Conservation (phyloP, 2,329 filamentous ascomycete genomes). For the Hypoxylon sp. region DNA sequence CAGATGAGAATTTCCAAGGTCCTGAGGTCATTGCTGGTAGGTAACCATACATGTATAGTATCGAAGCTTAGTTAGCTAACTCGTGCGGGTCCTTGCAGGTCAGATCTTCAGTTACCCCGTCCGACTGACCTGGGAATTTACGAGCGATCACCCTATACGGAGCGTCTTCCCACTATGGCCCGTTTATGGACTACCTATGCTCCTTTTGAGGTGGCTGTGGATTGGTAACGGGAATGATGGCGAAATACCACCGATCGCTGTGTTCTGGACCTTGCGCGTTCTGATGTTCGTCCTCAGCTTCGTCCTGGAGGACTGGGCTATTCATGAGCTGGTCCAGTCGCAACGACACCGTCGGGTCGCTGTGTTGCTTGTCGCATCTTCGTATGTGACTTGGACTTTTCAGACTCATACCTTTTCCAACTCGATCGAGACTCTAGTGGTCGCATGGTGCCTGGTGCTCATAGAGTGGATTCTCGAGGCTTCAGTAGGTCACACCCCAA, state of each 20-base stretch:
- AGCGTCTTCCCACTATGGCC: constrained; percentile 98
- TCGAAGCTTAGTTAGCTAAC: constrained; percentile 23
- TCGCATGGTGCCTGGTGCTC: constrained; percentile 93
- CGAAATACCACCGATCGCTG: constrained; percentile 83
- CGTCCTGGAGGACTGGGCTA: constrained; percentile 96
- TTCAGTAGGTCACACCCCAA: constrained; percentile 69
- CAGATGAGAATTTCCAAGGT: constrained; percentile 98
- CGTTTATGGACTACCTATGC: constrained; percentile 93
- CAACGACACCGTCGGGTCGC: constrained; percentile 80
- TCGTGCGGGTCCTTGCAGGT: constrained; percentile 66
- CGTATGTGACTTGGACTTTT: constrained; percentile 98
- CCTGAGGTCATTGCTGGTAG: constrained; percentile 96
- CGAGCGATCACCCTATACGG: constrained; percentile 86
- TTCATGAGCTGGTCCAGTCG: constrained; percentile 89
- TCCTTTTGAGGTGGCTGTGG: constrained; percentile 92
- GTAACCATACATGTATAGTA: background rate
- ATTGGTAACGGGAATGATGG: constrained; percentile 83
- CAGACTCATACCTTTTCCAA: constrained; percentile 99
- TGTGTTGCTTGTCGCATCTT: constrained; percentile 89
- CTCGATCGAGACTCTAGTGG: constrained; percentile 92
- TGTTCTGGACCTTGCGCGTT: constrained; percentile 90
- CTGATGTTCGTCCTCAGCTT: constrained; percentile 97
- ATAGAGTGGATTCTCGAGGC: constrained; percentile 87
- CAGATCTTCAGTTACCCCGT: constrained; percentile 94
- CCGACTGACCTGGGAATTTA: constrained; percentile 96